phyloP scores from a whole-genome alignment of 2,329 filamentous ascomycete species.

The Colletotrichum chrysophilum region DNA sequence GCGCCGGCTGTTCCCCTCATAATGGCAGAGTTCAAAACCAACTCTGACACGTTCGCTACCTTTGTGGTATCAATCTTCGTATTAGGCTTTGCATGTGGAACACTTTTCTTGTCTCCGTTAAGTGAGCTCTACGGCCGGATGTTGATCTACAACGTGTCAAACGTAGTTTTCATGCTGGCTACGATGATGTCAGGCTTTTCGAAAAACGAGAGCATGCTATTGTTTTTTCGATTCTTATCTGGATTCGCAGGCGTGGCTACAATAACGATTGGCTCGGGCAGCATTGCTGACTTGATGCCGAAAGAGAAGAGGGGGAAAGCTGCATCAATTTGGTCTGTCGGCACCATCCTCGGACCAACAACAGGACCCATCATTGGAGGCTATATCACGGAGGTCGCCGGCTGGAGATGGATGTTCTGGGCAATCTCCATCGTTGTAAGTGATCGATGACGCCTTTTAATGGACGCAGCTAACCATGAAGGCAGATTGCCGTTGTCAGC shows the following conservation, averaged over 20 bases:
- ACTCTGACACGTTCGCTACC: conserved; percentile 55
- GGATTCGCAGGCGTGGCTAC: conserved; percentile 67
- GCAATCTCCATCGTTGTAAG: conserved; percentile 33
- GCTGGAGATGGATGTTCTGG: conserved; percentile 49
- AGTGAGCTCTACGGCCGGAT: conserved; percentile 44
- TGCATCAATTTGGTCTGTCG: conserved; percentile 45
- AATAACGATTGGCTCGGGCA: conserved; percentile 49
- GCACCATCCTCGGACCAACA: conserved; percentile 46
- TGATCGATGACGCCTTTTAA: conserved; percentile 28
- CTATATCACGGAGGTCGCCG: conserved; percentile 32
- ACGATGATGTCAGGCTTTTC: conserved; percentile 55
- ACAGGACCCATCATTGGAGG: conserved; percentile 42
- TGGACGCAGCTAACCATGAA: not conserved
- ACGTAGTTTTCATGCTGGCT: conserved; percentile 35
- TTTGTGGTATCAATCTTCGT: conserved; percentile 63
- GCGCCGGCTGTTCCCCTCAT: conserved; percentile 69
- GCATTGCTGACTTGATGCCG: conserved; percentile 4
- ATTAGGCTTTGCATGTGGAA: conserved; percentile 46
- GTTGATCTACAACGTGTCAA: conserved; percentile 41
- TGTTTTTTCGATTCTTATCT: conserved; percentile 64
- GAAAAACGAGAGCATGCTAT: conserved; percentile 51
- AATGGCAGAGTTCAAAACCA: conserved; percentile 63
- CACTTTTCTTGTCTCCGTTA: conserved; percentile 46
- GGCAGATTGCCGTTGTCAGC: conserved; percentile 33
- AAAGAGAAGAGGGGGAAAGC: conserved; percentile 37